phyloP scores from a whole-genome alignment of 306 rosid genomes.

The Lathyrus aphaca region DNA sequence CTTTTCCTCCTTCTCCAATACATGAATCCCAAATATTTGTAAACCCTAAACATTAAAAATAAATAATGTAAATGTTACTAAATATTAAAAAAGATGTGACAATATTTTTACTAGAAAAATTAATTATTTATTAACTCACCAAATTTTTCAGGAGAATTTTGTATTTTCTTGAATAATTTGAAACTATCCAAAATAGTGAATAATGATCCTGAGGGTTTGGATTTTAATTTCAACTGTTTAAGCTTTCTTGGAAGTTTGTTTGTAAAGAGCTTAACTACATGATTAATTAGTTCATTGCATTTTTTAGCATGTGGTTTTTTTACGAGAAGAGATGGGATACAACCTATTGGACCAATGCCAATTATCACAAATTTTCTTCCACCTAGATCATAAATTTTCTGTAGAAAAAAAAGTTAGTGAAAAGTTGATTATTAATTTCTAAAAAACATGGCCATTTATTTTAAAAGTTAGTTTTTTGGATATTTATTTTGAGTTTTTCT shows the following conservation, averaged over 20 bases:
- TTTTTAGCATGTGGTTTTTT: neutral
- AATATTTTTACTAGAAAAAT: neutral
- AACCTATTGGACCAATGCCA: slow-evolving; percentile 29
- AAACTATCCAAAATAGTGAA: slow-evolving; percentile 22
- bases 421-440: neutral
- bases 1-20: slow-evolving; percentile 4
- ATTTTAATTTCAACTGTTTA: neutral
- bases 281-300: slow-evolving; percentile 26
- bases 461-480: too few relatives aligned
- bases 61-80: neutral
- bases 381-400: slow-evolving; percentile 36
- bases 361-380: slow-evolving; percentile 25
- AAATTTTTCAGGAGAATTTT: slow-evolving; percentile 16
- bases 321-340: neutral
- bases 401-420: neutral
- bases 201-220: slow-evolving; percentile 10
- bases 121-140: neutral
- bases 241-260: slow-evolving; percentile 20
- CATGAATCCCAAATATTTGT: slow-evolving; percentile 3
- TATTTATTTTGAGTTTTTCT: too few relatives aligned
- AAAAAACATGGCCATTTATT: too few relatives aligned
- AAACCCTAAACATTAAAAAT: neutral
- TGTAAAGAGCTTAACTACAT: slow-evolving; percentile 23
- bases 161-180: slow-evolving; percentile 3
- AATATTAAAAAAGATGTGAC: neutral